A percentile compares a stretch with the other conserved stretches of the same genome.
Evolutionary conservation across 1,284 basidiomycete genomes (phyloP).

Genomic region (Rhodotorula sp.): DNA sequence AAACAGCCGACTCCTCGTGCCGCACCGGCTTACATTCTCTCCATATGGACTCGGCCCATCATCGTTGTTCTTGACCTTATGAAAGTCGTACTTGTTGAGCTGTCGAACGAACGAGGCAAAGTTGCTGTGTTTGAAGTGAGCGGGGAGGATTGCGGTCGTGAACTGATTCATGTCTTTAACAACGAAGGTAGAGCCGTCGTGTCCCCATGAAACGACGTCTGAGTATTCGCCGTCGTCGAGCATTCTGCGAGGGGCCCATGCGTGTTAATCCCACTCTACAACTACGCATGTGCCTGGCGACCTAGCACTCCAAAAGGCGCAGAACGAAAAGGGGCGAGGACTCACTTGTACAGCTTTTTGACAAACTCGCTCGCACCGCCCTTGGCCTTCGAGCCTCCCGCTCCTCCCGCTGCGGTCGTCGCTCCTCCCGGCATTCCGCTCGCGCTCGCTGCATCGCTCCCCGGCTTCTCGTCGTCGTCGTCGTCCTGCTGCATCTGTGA

Average conservation of each 20-base stretch:
- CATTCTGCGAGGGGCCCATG: constrained; percentile 60
- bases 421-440: background rate
- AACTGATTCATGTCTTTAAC: constrained; percentile 99
- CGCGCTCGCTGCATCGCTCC: constrained; percentile 21
- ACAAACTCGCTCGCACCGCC: constrained; percentile 68
- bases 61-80: constrained; percentile 77
- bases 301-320: background rate
- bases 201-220: constrained; percentile 80
- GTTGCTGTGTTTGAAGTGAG: constrained; percentile 96
- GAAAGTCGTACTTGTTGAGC: constrained; percentile 97
- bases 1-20: background rate
- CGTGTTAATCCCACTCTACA: too few relatives aligned
- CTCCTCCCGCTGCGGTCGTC: background rate
- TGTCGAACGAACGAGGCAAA: constrained; percentile 92
- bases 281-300: constrained; percentile 6
- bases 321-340: constrained; percentile 27
- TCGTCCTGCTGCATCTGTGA: constrained; percentile 5
- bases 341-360: constrained; percentile 88
- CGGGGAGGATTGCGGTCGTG: constrained; percentile 86
- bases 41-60: constrained; percentile 73
- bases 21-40: constrained; percentile 61
- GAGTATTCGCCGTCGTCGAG: constrained; percentile 74
- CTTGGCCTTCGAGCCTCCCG: constrained; percentile 11
- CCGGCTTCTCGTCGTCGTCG: constrained; percentile 31
- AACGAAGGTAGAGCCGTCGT: constrained; percentile 82